Conservation (phyloP, 805 yeast genomes). For the Kodamaea jinghongensis region DNA sequence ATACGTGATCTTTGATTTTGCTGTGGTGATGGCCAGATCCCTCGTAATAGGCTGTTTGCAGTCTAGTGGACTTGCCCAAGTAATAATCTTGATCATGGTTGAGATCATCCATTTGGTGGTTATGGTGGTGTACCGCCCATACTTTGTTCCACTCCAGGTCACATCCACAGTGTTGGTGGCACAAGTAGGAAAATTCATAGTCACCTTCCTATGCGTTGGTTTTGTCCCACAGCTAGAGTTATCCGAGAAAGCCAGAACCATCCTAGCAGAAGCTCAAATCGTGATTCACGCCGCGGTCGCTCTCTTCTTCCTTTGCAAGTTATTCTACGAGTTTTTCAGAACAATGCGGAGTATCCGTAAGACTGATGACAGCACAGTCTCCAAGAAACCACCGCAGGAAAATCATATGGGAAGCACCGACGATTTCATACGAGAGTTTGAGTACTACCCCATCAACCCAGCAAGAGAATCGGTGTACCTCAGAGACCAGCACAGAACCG, state of each 20-base stretch:
- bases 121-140: conserved; percentile 26
- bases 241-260: conserved; percentile 38
- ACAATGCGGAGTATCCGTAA: not conserved
- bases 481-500: conserved; percentile 9
- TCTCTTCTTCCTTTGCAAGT: conserved; percentile 26
- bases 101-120: conserved; percentile 29
- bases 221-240: conserved; percentile 34
- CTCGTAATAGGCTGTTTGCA: conserved; percentile 46
- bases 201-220: conserved; percentile 43
- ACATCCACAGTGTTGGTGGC: conserved; percentile 31
- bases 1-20: conserved; percentile 37
- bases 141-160: conserved; percentile 26
- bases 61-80: conserved; percentile 43
- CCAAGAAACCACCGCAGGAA: not conserved
- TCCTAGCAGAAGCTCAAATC: conserved; percentile 44
- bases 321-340: conserved; percentile 24
- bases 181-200: conserved; percentile 37
- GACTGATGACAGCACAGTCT: not conserved
- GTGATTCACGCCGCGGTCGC: conserved; percentile 37
- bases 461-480: conserved; percentile 5
- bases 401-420: no score
- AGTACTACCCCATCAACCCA: conserved; percentile 21
- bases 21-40: conserved; percentile 29
- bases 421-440: conserved; percentile 20
- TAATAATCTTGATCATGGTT: conserved; percentile 32